Base-by-base conservation (phyloP, 352 stramenopile genomes). In the Pythium aquatile region DNA sequence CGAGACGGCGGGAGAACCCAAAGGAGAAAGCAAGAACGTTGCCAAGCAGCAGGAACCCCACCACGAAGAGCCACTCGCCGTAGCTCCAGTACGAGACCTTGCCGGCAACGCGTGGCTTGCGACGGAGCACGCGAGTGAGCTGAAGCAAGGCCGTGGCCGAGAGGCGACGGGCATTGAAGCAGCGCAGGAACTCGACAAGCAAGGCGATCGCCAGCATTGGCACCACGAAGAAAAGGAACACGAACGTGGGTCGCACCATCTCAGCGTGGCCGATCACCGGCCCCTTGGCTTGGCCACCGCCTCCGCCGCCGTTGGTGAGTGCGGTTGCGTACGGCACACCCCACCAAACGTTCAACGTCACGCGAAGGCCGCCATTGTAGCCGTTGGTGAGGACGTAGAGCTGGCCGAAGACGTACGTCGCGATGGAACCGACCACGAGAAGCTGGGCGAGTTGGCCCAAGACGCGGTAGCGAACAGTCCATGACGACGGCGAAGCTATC, bases 231-330 rank as follows among this genome's bases (percentile, higher is more conserved):
- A 80, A 74, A 9, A 91, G 63, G 33, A 74, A 65, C 37, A 88
- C 77, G 59, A 75, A 88, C 8, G 76, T 87, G n/a, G 72, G 69
- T 3, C 75, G 74, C 14, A 79, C 54, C 74, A 90, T 86, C 59
- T 90, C 78, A 0, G 46, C 26, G 59, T 82, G 66, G 39, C 70
- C 69, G 35, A 40, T 40, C 9, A 40, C 35, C 3, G 35, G 35
- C 35, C 35, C 35, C 10, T 40, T 40, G 35, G 35, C 10, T 40
- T 40, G 35, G 5, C 8, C 35, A 3, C 35, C 35, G 9, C 35
- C 35, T 40, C 49, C 49, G 29, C 26, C 26, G 24, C 49, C 29
- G 49, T 56, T 56, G 49, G 35, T 64, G 32, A 35, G 29, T 42
- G 49, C 52, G 11, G n/a, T 37, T 1, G 54, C 58, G 10, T 44